Evolutionary conservation across 352 stramenopile genomes (phyloP), one percentile per base, ranked within the genome.

Genomic region (Elongisporangium prolatum): DNA sequence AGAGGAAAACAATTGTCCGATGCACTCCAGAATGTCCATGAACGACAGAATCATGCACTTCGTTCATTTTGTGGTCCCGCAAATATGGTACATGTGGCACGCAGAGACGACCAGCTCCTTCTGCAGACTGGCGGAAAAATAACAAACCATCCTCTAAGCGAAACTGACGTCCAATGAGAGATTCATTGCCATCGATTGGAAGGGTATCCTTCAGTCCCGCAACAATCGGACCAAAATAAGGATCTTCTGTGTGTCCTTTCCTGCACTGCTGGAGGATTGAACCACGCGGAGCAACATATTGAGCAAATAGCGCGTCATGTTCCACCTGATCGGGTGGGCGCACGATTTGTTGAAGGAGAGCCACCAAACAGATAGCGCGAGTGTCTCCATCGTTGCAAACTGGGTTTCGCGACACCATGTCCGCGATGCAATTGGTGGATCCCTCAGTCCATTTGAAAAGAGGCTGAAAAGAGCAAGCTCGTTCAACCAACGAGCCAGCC

Each of bases 401-500:
- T n/a, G n/a, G n/a, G n/a, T n/a, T n/a, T n/a, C n/a, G n/a, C n/a
- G n/a, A n/a, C n/a, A n/a, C n/a, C n/a, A n/a, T n/a, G n/a, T n/a
- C n/a, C 21, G 44, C 52, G 28, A 72, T 22, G 7, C 49, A 40
- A 20, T 72, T 72, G 6, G 53, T 58, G 0, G n/a, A 38, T 0
- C 65, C 60, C 14, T 56, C 17, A 18, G 68, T 54, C 60, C 57
- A 68, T 3, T 25, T 47, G 21, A 65, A 68, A 2, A 9, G 21
- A 20, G 60, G 57, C n/a, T 63, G 56, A 51, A 48, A 72, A 63
- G 20, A 25, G 16, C 47, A 1, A 68, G 57, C 34, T 65, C 54
- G 53, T 72, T 68, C 14, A 59, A 25, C 54, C 54, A 59, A 25
- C 52, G 8, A 40, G 50, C 21, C 9, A 54, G 21, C 5, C 48